Percentiles rank a stretch among this genome's conserved stretches.
Conservation (phyloP, 768 basidiomycete species). For the Cyclocybe aegerita region DNA sequence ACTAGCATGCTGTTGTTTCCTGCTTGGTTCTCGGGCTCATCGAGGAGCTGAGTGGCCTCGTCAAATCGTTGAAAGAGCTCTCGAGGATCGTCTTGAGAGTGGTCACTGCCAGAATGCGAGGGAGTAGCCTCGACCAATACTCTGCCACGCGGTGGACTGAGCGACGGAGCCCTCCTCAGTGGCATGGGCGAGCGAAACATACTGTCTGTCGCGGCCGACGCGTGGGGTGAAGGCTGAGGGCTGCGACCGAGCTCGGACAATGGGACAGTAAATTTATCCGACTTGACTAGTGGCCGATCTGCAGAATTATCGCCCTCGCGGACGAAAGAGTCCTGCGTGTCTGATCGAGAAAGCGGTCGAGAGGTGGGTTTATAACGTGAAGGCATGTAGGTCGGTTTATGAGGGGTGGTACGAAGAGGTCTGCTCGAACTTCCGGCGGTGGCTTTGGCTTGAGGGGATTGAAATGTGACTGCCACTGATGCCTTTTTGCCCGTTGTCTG, state of each 20-base stretch:
- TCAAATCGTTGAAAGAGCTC: constrained; percentile 19
- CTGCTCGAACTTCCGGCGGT: constrained; percentile 9
- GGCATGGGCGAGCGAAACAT: constrained; percentile 10
- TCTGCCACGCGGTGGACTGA: constrained; percentile 17
- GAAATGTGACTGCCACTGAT: constrained; percentile 17
- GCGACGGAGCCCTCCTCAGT: constrained; percentile 3
- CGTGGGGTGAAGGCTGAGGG: constrained; percentile 20
- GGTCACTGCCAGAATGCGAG: constrained; percentile 41
- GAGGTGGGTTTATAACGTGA: constrained; percentile 18
- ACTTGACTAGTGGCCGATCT: constrained; percentile 41
- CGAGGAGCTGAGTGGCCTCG: constrained; percentile 20
- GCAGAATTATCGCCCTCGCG: constrained; percentile 47
- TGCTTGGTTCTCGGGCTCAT: constrained; percentile 11
- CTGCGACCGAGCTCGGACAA: constrained; percentile 50
- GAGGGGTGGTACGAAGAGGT: constrained; percentile 14
- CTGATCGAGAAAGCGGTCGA: constrained; percentile 17
- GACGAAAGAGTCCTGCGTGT: constrained; percentile 66
- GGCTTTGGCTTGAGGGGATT: constrained; percentile 14
- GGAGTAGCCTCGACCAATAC: constrained; percentile 58
- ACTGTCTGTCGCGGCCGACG: constrained; percentile 8
- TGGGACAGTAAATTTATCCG: constrained; percentile 56
- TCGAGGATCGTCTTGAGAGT: constrained; percentile 24
- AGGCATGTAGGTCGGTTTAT: constrained; percentile 14
- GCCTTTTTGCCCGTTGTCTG: constrained; percentile 18
- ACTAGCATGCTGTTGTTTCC: constrained; percentile 13